Evolutionary conservation across 306 rosid genomes (phyloP).

Genomic region (Fragaria nilgerrensis): DNA sequence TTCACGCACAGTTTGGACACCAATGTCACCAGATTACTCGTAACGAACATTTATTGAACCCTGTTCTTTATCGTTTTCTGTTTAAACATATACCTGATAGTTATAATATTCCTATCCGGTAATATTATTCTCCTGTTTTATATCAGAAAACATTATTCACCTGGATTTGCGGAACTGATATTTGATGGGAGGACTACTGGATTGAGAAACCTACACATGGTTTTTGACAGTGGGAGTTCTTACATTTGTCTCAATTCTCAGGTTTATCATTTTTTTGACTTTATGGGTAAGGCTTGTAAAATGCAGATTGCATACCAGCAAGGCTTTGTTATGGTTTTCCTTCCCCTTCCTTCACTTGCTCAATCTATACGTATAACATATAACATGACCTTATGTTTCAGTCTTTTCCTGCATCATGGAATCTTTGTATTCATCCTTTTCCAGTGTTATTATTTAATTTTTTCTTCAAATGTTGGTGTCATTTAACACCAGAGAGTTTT

Average conservation of each 20-base stretch:
- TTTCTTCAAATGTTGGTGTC: too few species aligned
- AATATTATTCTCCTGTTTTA: slow-evolving; percentile 23
- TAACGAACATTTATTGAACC: slow-evolving; percentile 37
- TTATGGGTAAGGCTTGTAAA: too few species aligned
- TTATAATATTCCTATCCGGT: slow-evolving; percentile 9
- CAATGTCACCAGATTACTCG: slow-evolving; percentile 57
- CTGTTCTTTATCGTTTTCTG: slow-evolving; percentile 6
- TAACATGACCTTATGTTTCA: too few species aligned
- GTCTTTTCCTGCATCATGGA: too few species aligned
- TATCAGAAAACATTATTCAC: slow-evolving; percentile 79
- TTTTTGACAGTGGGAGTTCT: slow-evolving; percentile 86
- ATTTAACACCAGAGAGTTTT: too few species aligned
- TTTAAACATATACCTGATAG: not conserved
- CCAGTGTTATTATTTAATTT: too few species aligned
- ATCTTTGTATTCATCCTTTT: too few species aligned
- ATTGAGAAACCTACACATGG: slow-evolving; percentile 34
- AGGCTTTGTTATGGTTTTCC: too few species aligned
- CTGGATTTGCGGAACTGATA: slow-evolving; percentile 68
- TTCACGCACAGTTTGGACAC: slow-evolving; percentile 64
- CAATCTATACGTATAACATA: too few species aligned
- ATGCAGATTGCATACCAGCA: too few species aligned
- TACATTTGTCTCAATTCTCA: slow-evolving; percentile 74
- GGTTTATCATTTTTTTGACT: too few species aligned
- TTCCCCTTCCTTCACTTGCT: too few species aligned
- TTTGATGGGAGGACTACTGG: slow-evolving; percentile 61